These are phyloP conservation scores for Xylaria sp. DNA, from an alignment of 2,329 filamentous ascomycete genomes.

Conservation along the genomic window DNA sequence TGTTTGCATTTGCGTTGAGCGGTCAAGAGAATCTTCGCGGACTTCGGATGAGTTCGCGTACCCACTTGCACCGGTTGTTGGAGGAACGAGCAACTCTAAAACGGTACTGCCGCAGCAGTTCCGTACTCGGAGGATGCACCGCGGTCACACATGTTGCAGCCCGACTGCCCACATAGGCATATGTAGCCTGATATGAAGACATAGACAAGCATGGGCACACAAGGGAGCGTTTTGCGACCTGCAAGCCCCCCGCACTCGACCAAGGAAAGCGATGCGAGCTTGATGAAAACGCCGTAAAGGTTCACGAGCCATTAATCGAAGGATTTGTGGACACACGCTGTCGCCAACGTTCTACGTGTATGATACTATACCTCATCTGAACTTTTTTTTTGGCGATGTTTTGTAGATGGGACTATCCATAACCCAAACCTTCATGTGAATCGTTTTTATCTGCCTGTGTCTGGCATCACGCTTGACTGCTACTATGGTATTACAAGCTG, in stretches of 20 bases:
- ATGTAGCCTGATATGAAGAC: conserved; percentile 15
- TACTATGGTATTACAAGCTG: neutral
- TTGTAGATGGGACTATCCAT: neutral
- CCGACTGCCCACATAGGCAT: conserved; percentile 12
- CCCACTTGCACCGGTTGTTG: conserved; percentile 8
- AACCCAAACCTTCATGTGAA: neutral
- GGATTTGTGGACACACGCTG: neutral
- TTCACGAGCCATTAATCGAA: neutral
- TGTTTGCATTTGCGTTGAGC: neutral
- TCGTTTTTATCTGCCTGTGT: too few species aligned
- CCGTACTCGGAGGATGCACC: conserved; percentile 8
- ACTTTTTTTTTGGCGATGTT: neutral
- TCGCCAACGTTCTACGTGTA: too few species aligned
- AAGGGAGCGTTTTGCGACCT: conserved; percentile 5
- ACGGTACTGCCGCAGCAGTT: neutral
- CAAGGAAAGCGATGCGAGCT: neutral
- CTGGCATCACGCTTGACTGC: too few species aligned
- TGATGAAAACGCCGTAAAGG: neutral
- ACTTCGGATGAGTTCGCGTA: conserved; percentile 2
- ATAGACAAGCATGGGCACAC: conserved; percentile 12
- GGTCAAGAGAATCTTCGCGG: conserved; percentile 2
- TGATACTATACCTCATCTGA: neutral
- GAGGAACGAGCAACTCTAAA: conserved; percentile 4
- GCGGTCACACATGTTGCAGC: neutral
- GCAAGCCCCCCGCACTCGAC: conserved; percentile 20